These are phyloP conservation scores for Lepidium africanum DNA, from an alignment of 345 rosid genomes.

Conservation along the genomic window DNA sequence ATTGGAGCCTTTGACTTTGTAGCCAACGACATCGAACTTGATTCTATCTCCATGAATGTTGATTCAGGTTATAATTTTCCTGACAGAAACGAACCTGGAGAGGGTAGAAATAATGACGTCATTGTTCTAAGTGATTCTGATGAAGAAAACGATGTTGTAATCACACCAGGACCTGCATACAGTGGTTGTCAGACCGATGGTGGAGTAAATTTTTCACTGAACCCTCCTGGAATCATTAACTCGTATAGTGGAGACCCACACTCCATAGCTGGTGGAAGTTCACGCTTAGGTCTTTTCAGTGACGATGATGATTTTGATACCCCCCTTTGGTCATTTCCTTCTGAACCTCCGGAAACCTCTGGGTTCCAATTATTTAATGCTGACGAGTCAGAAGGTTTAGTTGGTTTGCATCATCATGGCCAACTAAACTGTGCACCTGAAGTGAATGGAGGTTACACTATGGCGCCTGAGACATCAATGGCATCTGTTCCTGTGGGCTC, in stretches of 20 bases:
- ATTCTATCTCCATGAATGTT: conserved; percentile 53
- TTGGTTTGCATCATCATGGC: conserved; percentile 42
- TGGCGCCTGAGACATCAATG: conserved; percentile 44
- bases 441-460: conserved; percentile 37
- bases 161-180: conserved; percentile 36
- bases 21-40: conserved; percentile 61
- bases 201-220: conserved; percentile 45
- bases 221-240: conserved; percentile 41
- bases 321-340: conserved; percentile 55
- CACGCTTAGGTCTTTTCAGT: conserved; percentile 55
- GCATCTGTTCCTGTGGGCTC: conserved; percentile 38
- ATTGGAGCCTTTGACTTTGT: conserved; percentile 52
- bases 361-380: conserved; percentile 74
- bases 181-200: conserved; percentile 11
- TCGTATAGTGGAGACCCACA: conserved; percentile 54
- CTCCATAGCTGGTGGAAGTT: conserved; percentile 35
- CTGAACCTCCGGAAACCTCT: conserved; percentile 53
- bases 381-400: conserved; percentile 50
- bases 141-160: conserved; percentile 54
- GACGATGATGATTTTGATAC: conserved; percentile 63
- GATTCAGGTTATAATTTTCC: conserved; percentile 43
- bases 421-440: conserved; percentile 37
- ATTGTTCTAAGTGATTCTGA: conserved; percentile 92
- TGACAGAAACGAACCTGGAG: conserved; percentile 28
- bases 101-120: conserved; percentile 50